Evolutionary conservation across 1,284 basidiomycete species (phyloP).

Genomic region (Cryptococcus jaspeensis): DNA sequence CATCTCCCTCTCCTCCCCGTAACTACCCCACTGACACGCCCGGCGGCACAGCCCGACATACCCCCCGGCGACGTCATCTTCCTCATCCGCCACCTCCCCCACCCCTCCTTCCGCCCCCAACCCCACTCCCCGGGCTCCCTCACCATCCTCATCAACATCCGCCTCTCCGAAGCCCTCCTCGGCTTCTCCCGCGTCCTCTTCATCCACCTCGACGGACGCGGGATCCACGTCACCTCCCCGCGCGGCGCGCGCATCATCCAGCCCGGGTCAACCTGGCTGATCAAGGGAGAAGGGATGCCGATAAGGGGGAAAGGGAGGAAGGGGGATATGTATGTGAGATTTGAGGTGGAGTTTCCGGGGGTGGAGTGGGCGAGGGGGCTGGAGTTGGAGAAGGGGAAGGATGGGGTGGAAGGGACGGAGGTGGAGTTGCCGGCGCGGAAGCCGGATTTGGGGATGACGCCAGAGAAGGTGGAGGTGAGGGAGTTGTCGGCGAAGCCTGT

Average conservation of each 20-base stretch:
- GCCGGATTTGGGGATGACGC: conserved; percentile 22
- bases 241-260: conserved; percentile 69
- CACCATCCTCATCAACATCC: conserved; percentile 56
- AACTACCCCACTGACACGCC: neutral
- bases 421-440: conserved; percentile 25
- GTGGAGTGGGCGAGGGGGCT: conserved; percentile 40
- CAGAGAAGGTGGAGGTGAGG: conserved; percentile 15
- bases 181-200: conserved; percentile 84
- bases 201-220: conserved; percentile 85
- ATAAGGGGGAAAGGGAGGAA: conserved; percentile 64
- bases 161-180: conserved; percentile 85
- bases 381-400: conserved; percentile 5
- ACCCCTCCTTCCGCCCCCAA: conserved; percentile 63
- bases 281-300: conserved; percentile 85
- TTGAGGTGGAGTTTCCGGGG: conserved; percentile 74
- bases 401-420: conserved; percentile 2
- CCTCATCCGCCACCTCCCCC: conserved; percentile 65
- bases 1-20: neutral
- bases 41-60: conserved; percentile 62
- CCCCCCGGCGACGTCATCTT: conserved; percentile 88
- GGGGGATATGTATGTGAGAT: conserved; percentile 77
- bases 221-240: conserved; percentile 70
- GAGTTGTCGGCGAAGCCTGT: conserved; percentile 16
- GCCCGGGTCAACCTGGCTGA: conserved; percentile 67
- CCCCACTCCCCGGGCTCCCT: conserved; percentile 33